These are phyloP conservation scores for Metschnikowia santaceciliae DNA, from an alignment of 805 yeast species.

Conservation along the genomic window DNA sequence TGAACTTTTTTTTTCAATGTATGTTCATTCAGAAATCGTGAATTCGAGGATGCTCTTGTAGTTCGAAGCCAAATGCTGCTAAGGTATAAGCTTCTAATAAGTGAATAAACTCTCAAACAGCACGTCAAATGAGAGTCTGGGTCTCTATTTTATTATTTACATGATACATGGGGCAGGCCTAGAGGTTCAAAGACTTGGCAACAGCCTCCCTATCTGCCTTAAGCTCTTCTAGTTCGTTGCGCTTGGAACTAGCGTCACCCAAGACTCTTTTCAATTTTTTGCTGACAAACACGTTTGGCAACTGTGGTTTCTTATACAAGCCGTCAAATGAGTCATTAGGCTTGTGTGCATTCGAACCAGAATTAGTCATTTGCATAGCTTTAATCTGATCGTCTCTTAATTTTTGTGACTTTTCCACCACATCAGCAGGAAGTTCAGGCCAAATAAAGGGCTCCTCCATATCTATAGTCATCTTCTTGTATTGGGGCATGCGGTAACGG, in stretches of 20 bases:
- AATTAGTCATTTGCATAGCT: conserved; percentile 48
- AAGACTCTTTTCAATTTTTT: conserved; percentile 23
- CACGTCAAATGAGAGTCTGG: not conserved
- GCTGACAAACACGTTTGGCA: conserved; percentile 40
- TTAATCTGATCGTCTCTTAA: conserved; percentile 46
- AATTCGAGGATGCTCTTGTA: not conserved
- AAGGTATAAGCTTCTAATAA: not conserved
- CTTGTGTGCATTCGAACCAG: conserved; percentile 66
- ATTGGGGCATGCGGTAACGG: conserved; percentile 74
- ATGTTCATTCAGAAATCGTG: not conserved
- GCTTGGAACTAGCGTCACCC: conserved; percentile 17
- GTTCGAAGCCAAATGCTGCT: not conserved
- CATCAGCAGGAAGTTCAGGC: conserved; percentile 60
- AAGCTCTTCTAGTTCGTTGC: conserved; percentile 21
- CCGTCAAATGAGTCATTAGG: conserved; percentile 78
- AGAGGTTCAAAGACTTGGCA: conserved; percentile 28
- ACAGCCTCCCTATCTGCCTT: conserved; percentile 29
- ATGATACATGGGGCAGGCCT: conserved; percentile 4
- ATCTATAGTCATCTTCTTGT: conserved; percentile 94
- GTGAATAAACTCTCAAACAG: not conserved
- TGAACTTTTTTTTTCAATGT: not conserved
- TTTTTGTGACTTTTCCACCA: conserved; percentile 30
- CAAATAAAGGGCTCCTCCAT: conserved; percentile 94
- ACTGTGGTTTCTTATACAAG: conserved; percentile 43
- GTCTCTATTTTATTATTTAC: not conserved